These are phyloP conservation scores for Aspergillus fischeri DNA, from an alignment of 2,329 filamentous ascomycete genomes.

Conservation along the genomic window DNA sequence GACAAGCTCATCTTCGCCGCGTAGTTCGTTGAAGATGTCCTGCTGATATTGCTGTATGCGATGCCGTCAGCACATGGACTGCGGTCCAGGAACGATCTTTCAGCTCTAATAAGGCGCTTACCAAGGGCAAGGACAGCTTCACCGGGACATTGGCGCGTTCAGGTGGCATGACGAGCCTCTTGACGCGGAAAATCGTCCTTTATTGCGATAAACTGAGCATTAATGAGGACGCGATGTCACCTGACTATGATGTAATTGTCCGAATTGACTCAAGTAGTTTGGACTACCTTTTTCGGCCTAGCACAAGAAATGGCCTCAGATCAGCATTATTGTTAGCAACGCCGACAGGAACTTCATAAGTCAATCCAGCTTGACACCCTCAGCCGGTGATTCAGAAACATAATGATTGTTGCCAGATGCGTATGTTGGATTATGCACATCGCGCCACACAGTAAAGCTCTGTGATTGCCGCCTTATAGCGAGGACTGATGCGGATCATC, in stretches of 20 bases:
- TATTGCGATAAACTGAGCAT: neutral
- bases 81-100: neutral
- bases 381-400: too few species aligned
- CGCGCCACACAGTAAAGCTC: too few species aligned
- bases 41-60: constrained; percentile 73
- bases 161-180: constrained; percentile 38
- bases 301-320: neutral
- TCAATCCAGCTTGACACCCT: too few species aligned
- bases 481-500: too few species aligned
- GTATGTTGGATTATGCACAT: too few species aligned
- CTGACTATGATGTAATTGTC: neutral
- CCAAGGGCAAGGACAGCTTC: constrained; percentile 61
- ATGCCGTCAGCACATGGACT: constrained; percentile 11
- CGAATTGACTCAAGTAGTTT: neutral
- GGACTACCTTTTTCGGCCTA: neutral
- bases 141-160: constrained; percentile 48
- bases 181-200: constrained; percentile 10
- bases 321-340: neutral
- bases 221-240: neutral
- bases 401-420: too few species aligned
- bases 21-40: constrained; percentile 85
- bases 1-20: constrained; percentile 87
- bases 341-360: too few species aligned
- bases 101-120: constrained; percentile 24
- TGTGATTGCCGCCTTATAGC: too few species aligned